phyloP scores from a whole-genome alignment of 2,329 filamentous ascomycete genomes.

The Exophiala phaeomuriformis region DNA sequence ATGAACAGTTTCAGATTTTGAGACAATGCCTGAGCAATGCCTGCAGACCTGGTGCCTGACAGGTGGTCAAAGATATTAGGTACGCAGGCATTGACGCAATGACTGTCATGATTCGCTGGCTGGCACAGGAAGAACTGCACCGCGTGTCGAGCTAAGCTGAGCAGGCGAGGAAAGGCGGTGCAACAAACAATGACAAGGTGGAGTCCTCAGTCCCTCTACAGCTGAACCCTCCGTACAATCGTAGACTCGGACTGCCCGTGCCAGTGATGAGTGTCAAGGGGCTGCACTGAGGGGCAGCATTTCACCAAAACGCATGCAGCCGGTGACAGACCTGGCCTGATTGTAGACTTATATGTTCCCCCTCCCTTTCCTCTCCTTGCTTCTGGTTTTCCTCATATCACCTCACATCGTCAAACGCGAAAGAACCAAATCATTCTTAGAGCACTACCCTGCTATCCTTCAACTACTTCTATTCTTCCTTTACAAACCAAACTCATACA shows the following conservation, averaged over 20 bases:
- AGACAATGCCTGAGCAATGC: conserved; percentile 20
- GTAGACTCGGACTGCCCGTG: too few species aligned
- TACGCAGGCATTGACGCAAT: conserved; percentile 11
- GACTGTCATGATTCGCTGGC: not conserved
- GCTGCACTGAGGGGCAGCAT: conserved; percentile 1
- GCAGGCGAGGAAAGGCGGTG: too few species aligned
- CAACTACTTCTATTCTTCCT: not conserved
- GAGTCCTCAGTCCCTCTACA: not conserved
- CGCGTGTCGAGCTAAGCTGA: too few species aligned
- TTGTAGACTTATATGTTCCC: conserved; percentile 2
- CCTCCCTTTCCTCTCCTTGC: not conserved
- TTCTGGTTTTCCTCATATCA: not conserved
- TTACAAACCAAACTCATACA: too few species aligned
- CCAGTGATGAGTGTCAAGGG: not conserved
- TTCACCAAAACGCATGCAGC: not conserved
- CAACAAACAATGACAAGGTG: conserved; percentile 4
- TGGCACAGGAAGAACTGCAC: not conserved
- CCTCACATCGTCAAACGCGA: not conserved
- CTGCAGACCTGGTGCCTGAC: conserved; percentile 3
- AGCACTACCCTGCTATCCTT: not conserved
- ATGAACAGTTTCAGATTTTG: not conserved
- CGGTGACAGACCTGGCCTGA: not conserved
- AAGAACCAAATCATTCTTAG: not conserved
- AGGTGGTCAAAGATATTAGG: not conserved
- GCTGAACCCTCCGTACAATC: too few species aligned